phyloP scores from a whole-genome alignment of 345 rosid genomes.

The Litchi chinensis region DNA sequence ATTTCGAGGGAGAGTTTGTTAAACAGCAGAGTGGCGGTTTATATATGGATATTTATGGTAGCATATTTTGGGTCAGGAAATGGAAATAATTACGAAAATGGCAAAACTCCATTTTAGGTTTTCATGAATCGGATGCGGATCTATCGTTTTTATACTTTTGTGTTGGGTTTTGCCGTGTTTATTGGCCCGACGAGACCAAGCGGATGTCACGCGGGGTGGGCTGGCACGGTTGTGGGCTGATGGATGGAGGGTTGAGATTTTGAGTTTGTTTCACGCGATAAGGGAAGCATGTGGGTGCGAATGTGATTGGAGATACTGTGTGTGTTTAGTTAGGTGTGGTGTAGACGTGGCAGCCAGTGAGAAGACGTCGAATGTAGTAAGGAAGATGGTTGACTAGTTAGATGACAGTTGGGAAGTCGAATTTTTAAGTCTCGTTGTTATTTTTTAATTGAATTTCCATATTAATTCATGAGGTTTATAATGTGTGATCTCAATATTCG shows the following conservation, averaged over 20 bases:
- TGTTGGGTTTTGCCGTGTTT: neutral
- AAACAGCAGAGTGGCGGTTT: neutral
- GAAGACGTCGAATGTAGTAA: neutral
- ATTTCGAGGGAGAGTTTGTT: slow-evolving; percentile 36
- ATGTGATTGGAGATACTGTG: neutral
- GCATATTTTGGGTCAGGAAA: slow-evolving; percentile 12
- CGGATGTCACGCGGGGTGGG: neutral
- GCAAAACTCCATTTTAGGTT: neutral
- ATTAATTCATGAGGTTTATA: no score
- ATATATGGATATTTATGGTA: neutral
- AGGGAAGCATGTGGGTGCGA: neutral
- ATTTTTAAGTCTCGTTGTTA: no score
- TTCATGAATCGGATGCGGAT: neutral
- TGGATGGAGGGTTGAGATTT: neutral
- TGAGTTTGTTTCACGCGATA: neutral
- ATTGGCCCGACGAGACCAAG: neutral
- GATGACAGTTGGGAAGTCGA: no score
- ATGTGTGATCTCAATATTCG: no score
- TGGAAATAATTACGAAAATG: slow-evolving; percentile 20
- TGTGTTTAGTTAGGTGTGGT: neutral
- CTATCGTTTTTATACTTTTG: slow-evolving; percentile 1
- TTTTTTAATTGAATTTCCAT: no score
- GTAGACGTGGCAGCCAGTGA: neutral
- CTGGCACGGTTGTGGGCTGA: neutral
- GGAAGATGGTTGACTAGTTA: neutral